Percentiles rank a stretch among this genome's conserved stretches.
phyloP scores from a whole-genome alignment of 306 rosid species.

The Prunus dulcis region DNA sequence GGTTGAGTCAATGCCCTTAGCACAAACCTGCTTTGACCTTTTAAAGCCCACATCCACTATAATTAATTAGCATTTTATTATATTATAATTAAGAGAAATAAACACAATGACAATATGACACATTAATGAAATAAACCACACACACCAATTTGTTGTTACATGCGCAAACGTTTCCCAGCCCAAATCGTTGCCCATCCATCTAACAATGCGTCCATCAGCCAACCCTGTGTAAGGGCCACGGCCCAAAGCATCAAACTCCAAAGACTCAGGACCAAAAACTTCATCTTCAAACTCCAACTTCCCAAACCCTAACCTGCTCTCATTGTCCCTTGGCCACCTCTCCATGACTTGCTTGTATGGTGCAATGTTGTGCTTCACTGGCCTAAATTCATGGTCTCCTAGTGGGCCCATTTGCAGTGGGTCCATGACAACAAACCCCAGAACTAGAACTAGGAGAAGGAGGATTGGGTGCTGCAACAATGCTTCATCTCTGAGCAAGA shows the following conservation, averaged over 20 bases:
- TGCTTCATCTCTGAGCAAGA: slow-evolving; percentile 45
- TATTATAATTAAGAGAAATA: too few relatives aligned
- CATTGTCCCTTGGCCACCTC: slow-evolving; percentile 79
- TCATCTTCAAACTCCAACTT: slow-evolving; percentile 60
- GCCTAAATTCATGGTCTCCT: slow-evolving; percentile 57
- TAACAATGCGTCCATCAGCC: slow-evolving; percentile 86
- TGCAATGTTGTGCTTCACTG: slow-evolving; percentile 76
- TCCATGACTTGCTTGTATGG: slow-evolving; percentile 78
- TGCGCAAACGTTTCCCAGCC: slow-evolving; percentile 96
- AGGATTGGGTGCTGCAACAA: slow-evolving; percentile 69
- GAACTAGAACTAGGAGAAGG: slow-evolving; percentile 42
- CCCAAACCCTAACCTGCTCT: slow-evolving; percentile 60
- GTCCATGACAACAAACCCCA: slow-evolving; percentile 74
- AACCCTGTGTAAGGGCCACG: slow-evolving; percentile 85
- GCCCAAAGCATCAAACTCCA: slow-evolving; percentile 73
- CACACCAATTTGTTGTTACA: slow-evolving; percentile 68
- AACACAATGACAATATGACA: not conserved
- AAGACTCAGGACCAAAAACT: slow-evolving; percentile 88
- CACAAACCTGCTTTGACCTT: slow-evolving; percentile 80
- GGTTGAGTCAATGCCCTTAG: slow-evolving; percentile 68
- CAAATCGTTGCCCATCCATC: slow-evolving; percentile 82
- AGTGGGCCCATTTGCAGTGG: slow-evolving; percentile 83
- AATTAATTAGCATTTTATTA: not conserved
- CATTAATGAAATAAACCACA: not conserved
- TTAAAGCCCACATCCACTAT: not conserved